Conservation (phyloP, 805 yeast genomes). For the Yarrowia sp. region DNA sequence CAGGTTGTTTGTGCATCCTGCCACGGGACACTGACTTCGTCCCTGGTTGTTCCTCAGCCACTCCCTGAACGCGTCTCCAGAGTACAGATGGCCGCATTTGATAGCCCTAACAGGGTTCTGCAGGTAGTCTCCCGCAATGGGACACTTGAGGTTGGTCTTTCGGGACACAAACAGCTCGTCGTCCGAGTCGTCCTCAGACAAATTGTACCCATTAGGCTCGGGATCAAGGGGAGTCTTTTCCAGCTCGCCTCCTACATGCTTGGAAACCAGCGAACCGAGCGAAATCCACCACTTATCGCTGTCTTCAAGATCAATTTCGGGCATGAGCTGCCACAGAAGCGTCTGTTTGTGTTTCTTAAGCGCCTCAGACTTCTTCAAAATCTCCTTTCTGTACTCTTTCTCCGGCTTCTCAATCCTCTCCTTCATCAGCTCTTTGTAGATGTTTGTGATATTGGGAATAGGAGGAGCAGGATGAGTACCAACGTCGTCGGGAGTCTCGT, state of each 20-base stretch:
- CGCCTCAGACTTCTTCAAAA: not conserved
- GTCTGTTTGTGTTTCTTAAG: not conserved
- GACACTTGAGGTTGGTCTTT: constrained; percentile 33
- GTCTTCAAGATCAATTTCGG: constrained; percentile 4
- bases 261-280: not conserved
- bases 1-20: constrained; percentile 13
- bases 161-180: constrained; percentile 27
- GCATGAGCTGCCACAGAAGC: constrained; percentile 14
- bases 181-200: not conserved
- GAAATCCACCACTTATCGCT: constrained; percentile 19
- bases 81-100: not conserved
- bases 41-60: not conserved
- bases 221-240: not conserved
- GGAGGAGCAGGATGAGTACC: not conserved
- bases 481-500: not conserved
- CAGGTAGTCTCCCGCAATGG: constrained; percentile 8
- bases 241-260: not conserved
- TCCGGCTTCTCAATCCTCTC: not conserved
- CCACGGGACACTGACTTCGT: constrained; percentile 1
- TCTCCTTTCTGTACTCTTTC: not conserved
- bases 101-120: constrained; percentile 6
- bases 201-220: not conserved
- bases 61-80: not conserved
- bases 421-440: not conserved
- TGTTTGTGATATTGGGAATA: not conserved